Evolutionary conservation across 1,139 yeast genomes (phyloP), one percentile per base, ranked within the genome.

Genomic region (Hyphopichia wangnamkhiaoensis): DNA sequence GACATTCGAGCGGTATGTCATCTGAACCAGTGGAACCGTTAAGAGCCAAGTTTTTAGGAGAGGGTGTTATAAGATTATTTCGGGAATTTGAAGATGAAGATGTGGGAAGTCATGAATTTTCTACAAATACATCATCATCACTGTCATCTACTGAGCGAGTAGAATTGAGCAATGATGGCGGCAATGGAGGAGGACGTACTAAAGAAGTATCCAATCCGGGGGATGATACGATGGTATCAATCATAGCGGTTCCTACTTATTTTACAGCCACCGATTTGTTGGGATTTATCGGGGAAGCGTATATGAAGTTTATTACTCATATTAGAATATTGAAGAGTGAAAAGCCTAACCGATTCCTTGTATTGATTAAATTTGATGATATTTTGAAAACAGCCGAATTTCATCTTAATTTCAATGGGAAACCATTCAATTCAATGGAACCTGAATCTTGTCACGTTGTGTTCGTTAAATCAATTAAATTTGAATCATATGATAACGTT

Each of bases 371-470:
- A 61, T 90, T 91, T 58, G 70, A 79, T 28, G 76, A 74, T 30
- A 55, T 71, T 1, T 63, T 71, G 1, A 56, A 68, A 29, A 90
- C 96, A 0, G 74, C 77, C 8, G 69, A 67, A 35, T 90, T 91
- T 58, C 82, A 82, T 48, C 71, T 74, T 35, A 71, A 70, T 26
- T 88, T 72, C 54, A 84, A 90, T 55, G 95, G 96, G 2, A 79
- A 77, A 45, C 71, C 76, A 4, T 91, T 91, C 67, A 89, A 84
- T 52, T 79, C 93, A 2, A 83, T 89, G 86, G 96, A 90, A 52
- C 90, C 95, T 0, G 96, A 90, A 55, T 71, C 80, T 13, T 90
- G 97, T 50, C 93, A 85, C 56, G 88, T 82, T 5, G 77, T 90
- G 2, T 79, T 74, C 44, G 79, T 91, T 10, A 79, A 76, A 44